Evolutionary conservation across 352 stramenopile genomes (phyloP).

Genomic region (Phytophthora cactorum): DNA sequence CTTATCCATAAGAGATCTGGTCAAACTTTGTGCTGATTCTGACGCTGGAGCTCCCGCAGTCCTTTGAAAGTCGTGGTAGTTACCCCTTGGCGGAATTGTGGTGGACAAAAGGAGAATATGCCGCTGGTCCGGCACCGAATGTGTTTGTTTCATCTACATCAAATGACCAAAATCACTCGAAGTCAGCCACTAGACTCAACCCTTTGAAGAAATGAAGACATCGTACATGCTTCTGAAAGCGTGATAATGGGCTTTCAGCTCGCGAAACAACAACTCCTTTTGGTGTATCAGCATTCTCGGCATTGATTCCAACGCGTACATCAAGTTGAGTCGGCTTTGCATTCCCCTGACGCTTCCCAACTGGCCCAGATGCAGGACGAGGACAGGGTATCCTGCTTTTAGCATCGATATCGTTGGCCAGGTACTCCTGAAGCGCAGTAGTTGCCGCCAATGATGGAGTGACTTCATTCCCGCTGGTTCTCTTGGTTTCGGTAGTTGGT

Average conservation of each 20-base stretch:
- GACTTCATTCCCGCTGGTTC: not conserved
- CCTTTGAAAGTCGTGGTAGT: no score
- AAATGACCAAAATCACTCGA: not conserved
- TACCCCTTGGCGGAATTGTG: not conserved
- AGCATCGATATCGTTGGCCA: conserved; percentile 23
- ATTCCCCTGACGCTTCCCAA: conserved; percentile 1
- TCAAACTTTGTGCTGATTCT: conserved; percentile 12
- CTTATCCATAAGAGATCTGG: conserved; percentile 41
- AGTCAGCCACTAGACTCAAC: conserved; percentile 4
- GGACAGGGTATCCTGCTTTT: conserved; percentile 17
- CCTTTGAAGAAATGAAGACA: not conserved
- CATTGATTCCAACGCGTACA: not conserved
- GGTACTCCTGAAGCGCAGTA: conserved; percentile 19
- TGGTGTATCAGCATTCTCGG: not conserved
- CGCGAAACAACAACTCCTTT: not conserved
- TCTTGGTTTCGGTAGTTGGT: conserved; percentile 4
- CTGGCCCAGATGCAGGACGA: not conserved
- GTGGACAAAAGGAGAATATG: not conserved
- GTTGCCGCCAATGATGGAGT: conserved; percentile 7
- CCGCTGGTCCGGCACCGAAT: not conserved
- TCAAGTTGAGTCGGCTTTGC: not conserved
- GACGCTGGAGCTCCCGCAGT: not conserved
- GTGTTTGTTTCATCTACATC: conserved; percentile 21
- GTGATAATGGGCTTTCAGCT: conserved; percentile 48
- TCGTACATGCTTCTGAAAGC: conserved; percentile 51